A percentile compares a stretch with the other conserved stretches of the same genome.
phyloP scores from a whole-genome alignment of 1,139 yeast genomes.

The Schizosaccharomyces versatilis region DNA sequence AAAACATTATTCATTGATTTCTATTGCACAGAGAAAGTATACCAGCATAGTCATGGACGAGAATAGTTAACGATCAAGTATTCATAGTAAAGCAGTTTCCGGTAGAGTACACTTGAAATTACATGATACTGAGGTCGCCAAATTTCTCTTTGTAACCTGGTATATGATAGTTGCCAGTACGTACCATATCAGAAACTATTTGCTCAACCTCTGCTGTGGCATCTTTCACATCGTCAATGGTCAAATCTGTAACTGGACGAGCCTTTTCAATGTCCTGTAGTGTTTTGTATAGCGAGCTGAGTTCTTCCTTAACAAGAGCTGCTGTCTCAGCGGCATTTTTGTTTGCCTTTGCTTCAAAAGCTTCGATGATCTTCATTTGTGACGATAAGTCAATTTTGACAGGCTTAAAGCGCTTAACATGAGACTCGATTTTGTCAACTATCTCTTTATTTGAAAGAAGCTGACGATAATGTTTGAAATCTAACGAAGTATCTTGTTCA shows the following conservation, averaged over 20 bases:
- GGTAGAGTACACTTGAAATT: conserved; percentile 15
- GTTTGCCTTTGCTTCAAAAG: conserved; percentile 84
- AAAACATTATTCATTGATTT: too few species aligned
- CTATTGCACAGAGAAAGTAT: too few species aligned
- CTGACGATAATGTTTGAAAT: conserved; percentile 59
- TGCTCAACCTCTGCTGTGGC: conserved; percentile 96
- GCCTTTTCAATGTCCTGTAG: conserved; percentile 85
- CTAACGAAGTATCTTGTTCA: conserved; percentile 54
- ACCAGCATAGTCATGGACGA: too few species aligned
- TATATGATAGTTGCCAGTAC: conserved; percentile 93
- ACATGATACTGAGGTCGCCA: conserved; percentile 90
- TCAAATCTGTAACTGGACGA: conserved; percentile 91
- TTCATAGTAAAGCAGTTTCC: too few species aligned
- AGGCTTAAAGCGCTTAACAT: conserved; percentile 57
- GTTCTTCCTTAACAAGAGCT: conserved; percentile 65
- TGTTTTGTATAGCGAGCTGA: conserved; percentile 66
- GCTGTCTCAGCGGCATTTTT: conserved; percentile 92
- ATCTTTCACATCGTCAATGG: conserved; percentile 79
- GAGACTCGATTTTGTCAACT: conserved; percentile 60
- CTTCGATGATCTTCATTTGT: conserved; percentile 76
- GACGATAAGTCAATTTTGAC: conserved; percentile 66
- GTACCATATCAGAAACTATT: conserved; percentile 83
- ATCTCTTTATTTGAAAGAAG: conserved; percentile 62
- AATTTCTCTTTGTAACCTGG: conserved; percentile 97
- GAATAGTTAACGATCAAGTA: too few species aligned